Evolutionary conservation across 2,329 filamentous ascomycete genomes (phyloP), one percentile per base, ranked within the genome.

Genomic region (Curvularia spicifera): DNA sequence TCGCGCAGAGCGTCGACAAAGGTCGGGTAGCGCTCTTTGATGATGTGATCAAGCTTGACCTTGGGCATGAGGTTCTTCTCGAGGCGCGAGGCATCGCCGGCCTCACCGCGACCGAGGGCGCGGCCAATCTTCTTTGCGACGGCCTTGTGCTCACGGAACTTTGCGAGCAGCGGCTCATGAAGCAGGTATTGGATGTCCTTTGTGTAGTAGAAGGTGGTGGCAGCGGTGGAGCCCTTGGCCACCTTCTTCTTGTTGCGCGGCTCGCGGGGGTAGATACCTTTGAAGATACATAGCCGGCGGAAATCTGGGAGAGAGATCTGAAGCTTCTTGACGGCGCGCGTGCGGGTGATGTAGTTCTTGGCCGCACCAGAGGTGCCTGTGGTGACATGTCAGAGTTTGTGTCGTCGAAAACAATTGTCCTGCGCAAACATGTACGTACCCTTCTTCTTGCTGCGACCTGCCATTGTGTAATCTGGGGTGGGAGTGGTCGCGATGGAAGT

Each of bases 151-250:
- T 99, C 95, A 76, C 95, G 90, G 82, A 99, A 98, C 79, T 96
- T 97, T 71, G 88, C 86, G 57, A 99, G 85, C 5, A 99, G 85
- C 29, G 95, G 96, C 80, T 99, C 95, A 79, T 99, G 95, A 59
- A 98, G 88, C 51, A 99, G 89, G 74, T 97, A 99, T 80, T 98
- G 94, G 69, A 99, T 97, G 77, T 99, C 95, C 83, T 96, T 97
- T 76, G 93, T 87, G 79, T 89, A 89, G 81, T 89, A 89, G 77
- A 98, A 99, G 62, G 95, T 99, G 28, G 94, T 98, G 55, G 90
- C 93, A 61, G 90, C 88, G 35, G 91, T 97, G 26, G 93, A 88
- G 59, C 91, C 92, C 80, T 96, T 97, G 75, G 90, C 91, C 42
- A 91, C 95, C 86, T 97, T 97, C 84, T 96, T 97, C 84, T 93